These are phyloP conservation scores for Vicia sativa DNA, from an alignment of 306 rosid genomes.

Conservation along the genomic window DNA sequence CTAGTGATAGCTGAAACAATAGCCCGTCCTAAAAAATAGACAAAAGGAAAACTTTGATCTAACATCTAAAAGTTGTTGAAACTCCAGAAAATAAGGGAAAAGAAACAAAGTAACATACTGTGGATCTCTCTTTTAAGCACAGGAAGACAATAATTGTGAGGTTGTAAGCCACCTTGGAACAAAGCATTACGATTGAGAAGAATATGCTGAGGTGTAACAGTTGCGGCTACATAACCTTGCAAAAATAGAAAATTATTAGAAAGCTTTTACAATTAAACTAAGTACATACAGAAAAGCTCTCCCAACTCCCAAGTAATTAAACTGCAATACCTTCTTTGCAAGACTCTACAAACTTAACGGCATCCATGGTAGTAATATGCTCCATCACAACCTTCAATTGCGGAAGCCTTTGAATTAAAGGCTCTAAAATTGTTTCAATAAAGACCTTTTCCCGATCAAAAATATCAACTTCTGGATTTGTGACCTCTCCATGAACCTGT, in stretches of 20 bases:
- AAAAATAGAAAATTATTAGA: constrained; percentile 30
- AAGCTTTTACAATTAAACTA: constrained; percentile 15
- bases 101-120: constrained; percentile 52
- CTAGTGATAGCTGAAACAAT: constrained; percentile 81
- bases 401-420: constrained; percentile 79
- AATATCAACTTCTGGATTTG: constrained; percentile 71
- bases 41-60: constrained; percentile 2
- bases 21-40: constrained; percentile 61
- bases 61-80: constrained; percentile 9
- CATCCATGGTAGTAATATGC: constrained; percentile 89
- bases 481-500: constrained; percentile 94
- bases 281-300: background rate
- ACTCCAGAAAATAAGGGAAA: background rate
- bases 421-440: constrained; percentile 77
- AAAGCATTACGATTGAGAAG: constrained; percentile 79
- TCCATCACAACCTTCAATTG: constrained; percentile 87
- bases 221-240: constrained; percentile 73
- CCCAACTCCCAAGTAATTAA: constrained; percentile 22
- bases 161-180: constrained; percentile 94
- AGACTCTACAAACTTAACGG: constrained; percentile 73
- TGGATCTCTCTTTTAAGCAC: constrained; percentile 83
- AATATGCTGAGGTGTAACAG: constrained; percentile 94
- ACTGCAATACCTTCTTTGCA: constrained; percentile 61
- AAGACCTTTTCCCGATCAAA: constrained; percentile 91
- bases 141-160: constrained; percentile 87